phyloP scores from a whole-genome alignment of 2,329 filamentous ascomycete genomes.

The Penicillium sp. region DNA sequence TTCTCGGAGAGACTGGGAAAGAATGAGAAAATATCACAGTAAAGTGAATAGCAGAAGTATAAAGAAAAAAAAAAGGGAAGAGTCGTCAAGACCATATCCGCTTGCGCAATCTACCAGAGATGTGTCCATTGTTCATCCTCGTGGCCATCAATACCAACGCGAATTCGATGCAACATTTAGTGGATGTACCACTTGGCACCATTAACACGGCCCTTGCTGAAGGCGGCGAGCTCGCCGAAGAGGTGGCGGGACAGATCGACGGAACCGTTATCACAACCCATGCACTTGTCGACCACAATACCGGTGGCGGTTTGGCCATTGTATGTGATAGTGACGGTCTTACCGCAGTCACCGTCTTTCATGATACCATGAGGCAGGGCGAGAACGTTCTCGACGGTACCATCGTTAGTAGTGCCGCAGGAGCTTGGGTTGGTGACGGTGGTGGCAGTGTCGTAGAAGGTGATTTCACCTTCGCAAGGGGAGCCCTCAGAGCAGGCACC shows the following conservation, averaged over 20 bases:
- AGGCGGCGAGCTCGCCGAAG: constrained; percentile 51
- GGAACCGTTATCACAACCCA: constrained; percentile 57
- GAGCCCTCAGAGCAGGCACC: constrained; percentile 27
- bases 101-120: constrained; percentile 26
- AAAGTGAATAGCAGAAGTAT: constrained; percentile 11
- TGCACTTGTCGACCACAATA: constrained; percentile 71
- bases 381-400: constrained; percentile 60
- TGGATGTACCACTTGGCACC: constrained; percentile 44
- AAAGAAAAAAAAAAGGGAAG: constrained; percentile 12
- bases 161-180: constrained; percentile 28
- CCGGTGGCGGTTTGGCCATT: constrained; percentile 60
- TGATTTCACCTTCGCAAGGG: constrained; percentile 61
- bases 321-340: constrained; percentile 62
- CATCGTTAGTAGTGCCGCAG: constrained; percentile 64
- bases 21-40: constrained; percentile 13
- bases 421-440: constrained; percentile 49
- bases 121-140: constrained; percentile 6
- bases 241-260: constrained; percentile 62
- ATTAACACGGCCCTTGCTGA: constrained; percentile 41
- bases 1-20: constrained; percentile 12
- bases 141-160: neutral
- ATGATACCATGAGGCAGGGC: constrained; percentile 67
- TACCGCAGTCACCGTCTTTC: constrained; percentile 68
- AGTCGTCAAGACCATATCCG: constrained; percentile 20
- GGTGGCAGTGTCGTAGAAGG: constrained; percentile 69